Conservation (phyloP, 768 basidiomycete species). For the Pisolithus microcarpus region DNA sequence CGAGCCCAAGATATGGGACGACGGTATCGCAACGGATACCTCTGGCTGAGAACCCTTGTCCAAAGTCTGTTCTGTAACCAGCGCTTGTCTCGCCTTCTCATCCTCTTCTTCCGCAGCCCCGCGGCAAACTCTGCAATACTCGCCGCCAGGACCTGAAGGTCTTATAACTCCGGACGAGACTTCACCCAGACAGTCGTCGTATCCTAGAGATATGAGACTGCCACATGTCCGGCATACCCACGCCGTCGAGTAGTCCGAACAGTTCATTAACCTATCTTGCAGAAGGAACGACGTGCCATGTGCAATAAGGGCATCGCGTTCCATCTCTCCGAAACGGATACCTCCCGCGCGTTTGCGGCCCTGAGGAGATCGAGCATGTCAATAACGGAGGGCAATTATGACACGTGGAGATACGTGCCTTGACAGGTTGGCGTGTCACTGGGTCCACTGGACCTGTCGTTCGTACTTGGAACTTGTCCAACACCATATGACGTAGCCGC, state of each 20-base stretch:
- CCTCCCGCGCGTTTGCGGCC: slow-evolving; percentile 98
- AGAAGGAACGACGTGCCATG: slow-evolving; percentile 98
- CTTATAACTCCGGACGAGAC: slow-evolving; percentile 45
- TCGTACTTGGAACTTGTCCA: slow-evolving; percentile 99
- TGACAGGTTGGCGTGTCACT: slow-evolving; percentile 93
- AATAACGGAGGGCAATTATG: not conserved
- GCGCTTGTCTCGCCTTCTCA: slow-evolving; percentile 49
- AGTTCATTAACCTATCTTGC: slow-evolving; percentile 99
- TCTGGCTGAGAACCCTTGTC: slow-evolving; percentile 39
- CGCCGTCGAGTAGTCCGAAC: slow-evolving; percentile 97
- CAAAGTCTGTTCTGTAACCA: slow-evolving; percentile 49
- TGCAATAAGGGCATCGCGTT: slow-evolving; percentile 96
- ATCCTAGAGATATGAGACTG: slow-evolving; percentile 91
- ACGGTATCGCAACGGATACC: slow-evolving; percentile 58
- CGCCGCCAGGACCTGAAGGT: slow-evolving; percentile 71
- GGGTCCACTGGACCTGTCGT: slow-evolving; percentile 97
- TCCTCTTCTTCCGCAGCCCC: slow-evolving; percentile 59
- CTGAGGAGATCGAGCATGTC: slow-evolving; percentile 33
- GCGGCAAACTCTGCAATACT: slow-evolving; percentile 94
- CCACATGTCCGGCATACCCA: slow-evolving; percentile 99
- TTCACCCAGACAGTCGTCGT: slow-evolving; percentile 80
- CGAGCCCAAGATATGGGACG: slow-evolving; percentile 56
- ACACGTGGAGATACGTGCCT: slow-evolving; percentile 45
- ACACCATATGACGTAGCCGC: slow-evolving; percentile 96
- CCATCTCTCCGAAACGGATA: slow-evolving; percentile 99